phyloP scores from a whole-genome alignment of 768 basidiomycete species.

The Auricularia heimuer region DNA sequence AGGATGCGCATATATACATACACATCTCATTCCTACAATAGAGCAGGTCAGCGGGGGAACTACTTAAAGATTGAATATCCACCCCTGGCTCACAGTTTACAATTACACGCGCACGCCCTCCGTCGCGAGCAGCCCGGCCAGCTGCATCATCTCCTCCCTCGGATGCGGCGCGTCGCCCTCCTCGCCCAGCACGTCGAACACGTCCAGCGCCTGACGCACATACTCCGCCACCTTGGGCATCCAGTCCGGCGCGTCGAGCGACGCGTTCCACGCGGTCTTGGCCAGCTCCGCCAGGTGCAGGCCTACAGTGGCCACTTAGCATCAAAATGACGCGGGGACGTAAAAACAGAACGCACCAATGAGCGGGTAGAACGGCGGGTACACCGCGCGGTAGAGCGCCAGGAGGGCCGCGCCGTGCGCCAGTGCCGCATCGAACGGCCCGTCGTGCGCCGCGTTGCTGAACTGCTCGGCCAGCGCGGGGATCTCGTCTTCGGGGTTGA shows the following conservation, averaged over 20 bases:
- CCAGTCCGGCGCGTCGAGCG: not conserved
- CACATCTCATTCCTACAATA: too few species aligned
- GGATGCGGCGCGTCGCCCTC: not conserved
- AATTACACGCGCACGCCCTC: not conserved
- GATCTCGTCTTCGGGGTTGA: slow-evolving; percentile 16
- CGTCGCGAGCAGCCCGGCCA: not conserved
- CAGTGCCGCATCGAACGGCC: slow-evolving; percentile 42
- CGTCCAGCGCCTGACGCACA: not conserved
- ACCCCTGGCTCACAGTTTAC: too few species aligned
- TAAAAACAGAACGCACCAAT: slow-evolving; percentile 41
- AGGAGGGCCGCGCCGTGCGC: slow-evolving; percentile 46
- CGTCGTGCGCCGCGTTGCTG: slow-evolving; percentile 61
- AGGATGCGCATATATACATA: too few species aligned
- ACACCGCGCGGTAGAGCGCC: slow-evolving; percentile 58
- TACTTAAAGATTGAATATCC: too few species aligned
- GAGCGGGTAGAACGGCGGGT: slow-evolving; percentile 73
- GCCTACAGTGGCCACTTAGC: slow-evolving; percentile 31
- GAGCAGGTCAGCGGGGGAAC: too few species aligned
- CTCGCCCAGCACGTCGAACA: not conserved
- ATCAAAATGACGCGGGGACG: not conserved
- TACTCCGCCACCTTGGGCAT: not conserved
- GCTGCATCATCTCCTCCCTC: not conserved
- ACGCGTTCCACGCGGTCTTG: slow-evolving; percentile 67
- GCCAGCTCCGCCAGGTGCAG: slow-evolving; percentile 68
- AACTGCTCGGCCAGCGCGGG: slow-evolving; percentile 50